These are phyloP conservation scores for Closterium sp. DNA, from an alignment of 139 green algal species.

Conservation along the genomic window DNA sequence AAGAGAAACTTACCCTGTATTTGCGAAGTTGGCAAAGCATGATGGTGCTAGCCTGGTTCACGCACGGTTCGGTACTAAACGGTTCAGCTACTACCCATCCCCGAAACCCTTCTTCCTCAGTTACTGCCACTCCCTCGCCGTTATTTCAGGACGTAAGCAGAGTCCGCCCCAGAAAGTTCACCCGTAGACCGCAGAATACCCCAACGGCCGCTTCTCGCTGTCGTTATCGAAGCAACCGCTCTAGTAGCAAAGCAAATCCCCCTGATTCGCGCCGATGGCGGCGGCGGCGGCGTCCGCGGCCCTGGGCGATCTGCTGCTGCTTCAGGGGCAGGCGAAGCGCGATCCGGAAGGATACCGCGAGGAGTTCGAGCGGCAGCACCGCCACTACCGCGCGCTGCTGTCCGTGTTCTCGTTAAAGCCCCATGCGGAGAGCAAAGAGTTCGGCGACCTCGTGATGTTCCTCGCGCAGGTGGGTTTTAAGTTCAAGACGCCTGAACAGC, in stretches of 20 bases:
- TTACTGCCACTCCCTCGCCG: no score
- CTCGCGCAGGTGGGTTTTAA: constrained; percentile 84
- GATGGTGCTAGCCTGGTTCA: no score
- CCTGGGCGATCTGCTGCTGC: constrained; percentile 21
- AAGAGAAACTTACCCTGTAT: no score
- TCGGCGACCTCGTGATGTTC: constrained; percentile 84
- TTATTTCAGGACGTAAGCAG: no score
- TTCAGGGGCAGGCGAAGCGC: constrained; percentile 83
- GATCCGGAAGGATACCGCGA: constrained; percentile 89
- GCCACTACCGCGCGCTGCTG: constrained; percentile 82
- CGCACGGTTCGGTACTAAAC: no score
- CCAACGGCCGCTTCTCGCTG: not conserved
- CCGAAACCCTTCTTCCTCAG: no score
- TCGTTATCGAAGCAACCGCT: no score
- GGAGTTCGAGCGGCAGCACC: constrained; percentile 85
- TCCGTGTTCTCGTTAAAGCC: constrained; percentile 84
- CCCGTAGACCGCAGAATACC: not conserved
- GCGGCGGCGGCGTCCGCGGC: constrained; percentile 6
- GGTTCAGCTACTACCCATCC: no score
- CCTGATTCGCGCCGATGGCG: not conserved
- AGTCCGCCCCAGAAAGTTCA: not conserved
- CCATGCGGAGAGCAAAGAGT: constrained; percentile 72
- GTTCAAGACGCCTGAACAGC: no score
- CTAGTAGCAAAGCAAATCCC: not conserved
- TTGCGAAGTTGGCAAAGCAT: no score